These are phyloP conservation scores for Xylaria sp. DNA, from an alignment of 2,329 filamentous ascomycete species.

Conservation along the genomic window DNA sequence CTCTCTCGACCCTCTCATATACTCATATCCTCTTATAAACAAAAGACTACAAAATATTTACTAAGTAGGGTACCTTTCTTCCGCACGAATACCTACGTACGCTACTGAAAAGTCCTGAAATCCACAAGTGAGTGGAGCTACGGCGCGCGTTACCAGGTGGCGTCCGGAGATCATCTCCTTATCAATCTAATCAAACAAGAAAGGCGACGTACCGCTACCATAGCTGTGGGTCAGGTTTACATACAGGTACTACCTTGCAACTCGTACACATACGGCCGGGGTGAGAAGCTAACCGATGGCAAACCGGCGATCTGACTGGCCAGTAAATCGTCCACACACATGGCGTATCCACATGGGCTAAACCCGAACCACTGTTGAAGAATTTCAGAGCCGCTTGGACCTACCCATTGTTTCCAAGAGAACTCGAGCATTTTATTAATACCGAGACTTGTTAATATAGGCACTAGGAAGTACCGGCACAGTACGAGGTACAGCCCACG, in stretches of 20 bases:
- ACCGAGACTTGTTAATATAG: neutral
- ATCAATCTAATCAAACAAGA: neutral
- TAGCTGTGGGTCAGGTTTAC: too few species aligned
- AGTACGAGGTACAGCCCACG: neutral
- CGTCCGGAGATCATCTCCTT: neutral
- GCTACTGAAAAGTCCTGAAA: neutral
- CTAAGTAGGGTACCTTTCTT: too few species aligned
- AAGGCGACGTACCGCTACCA: neutral
- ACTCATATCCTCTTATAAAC: too few species aligned
- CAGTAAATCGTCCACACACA: too few species aligned
- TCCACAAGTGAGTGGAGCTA: neutral
- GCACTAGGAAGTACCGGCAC: neutral
- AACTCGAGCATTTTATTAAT: neutral
- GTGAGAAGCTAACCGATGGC: neutral
- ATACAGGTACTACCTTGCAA: neutral
- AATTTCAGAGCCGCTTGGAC: neutral
- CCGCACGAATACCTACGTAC: neutral
- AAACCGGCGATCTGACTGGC: neutral
- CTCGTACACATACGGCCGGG: too few species aligned
- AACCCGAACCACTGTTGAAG: neutral
- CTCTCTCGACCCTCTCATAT: too few species aligned
- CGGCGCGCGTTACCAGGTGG: neutral
- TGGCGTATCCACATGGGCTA: neutral
- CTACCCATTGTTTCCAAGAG: neutral
- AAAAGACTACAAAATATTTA: too few species aligned